phyloP scores from a whole-genome alignment of 192 early-diverging fungal species.

The Linnemannia zychae region DNA sequence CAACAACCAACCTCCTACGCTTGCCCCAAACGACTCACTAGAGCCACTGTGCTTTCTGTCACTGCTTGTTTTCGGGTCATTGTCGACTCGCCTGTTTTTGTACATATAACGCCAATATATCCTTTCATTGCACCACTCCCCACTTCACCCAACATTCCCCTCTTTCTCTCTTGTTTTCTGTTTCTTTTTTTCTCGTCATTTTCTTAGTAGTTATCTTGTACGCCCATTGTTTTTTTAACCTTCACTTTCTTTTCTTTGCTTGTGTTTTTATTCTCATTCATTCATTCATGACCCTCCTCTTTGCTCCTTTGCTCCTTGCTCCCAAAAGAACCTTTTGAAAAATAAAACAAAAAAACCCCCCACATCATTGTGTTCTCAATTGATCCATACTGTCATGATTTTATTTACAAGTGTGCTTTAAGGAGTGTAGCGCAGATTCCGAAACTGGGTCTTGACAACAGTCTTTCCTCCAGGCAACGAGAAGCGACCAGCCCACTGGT shows the following conservation, averaged over 20 bases:
- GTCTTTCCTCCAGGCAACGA: not conserved
- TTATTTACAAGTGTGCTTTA: not conserved
- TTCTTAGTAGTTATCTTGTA: not conserved
- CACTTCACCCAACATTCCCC: not conserved
- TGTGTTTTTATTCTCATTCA: not conserved
- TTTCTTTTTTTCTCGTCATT: not conserved
- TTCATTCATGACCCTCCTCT: slow-evolving; percentile 5
- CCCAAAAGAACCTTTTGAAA: not conserved
- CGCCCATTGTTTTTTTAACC: not conserved
- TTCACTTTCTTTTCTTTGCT: not conserved
- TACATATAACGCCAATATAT: slow-evolving; percentile 16
- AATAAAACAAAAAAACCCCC: not conserved
- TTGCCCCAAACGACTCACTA: not conserved
- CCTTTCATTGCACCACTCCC: not conserved
- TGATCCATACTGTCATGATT: too few species aligned
- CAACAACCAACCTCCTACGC: not conserved
- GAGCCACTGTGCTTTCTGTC: not conserved
- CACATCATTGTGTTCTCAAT: not conserved
- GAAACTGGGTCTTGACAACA: slow-evolving; percentile 15
- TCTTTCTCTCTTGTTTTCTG: not conserved
- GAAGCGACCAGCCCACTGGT: slow-evolving; percentile 44
- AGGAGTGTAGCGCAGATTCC: slow-evolving; percentile 32
- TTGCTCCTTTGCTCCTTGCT: not conserved
- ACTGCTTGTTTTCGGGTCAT: not conserved
- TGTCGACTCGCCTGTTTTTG: slow-evolving; percentile 7